These are phyloP conservation scores for Chromosphaera perkinsii DNA, from an alignment of 208 protist species.

Conservation along the genomic window DNA sequence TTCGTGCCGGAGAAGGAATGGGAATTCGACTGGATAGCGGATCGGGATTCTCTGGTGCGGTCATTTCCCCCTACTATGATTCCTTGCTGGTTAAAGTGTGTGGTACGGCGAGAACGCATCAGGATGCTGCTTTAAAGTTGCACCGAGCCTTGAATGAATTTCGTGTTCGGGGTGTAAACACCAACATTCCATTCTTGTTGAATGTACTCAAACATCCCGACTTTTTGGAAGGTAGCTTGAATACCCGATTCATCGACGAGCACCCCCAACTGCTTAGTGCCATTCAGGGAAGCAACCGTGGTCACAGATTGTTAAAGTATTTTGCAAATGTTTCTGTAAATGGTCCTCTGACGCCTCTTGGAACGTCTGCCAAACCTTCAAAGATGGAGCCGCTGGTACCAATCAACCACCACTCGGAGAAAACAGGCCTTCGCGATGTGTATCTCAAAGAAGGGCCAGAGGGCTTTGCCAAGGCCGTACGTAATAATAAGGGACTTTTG, in stretches of 20 bases:
- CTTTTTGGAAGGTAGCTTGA: constrained; percentile 43
- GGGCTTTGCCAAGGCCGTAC: constrained; percentile 52
- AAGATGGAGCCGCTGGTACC: constrained; percentile 3
- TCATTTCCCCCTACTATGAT: constrained; percentile 65
- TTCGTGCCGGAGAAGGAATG: constrained; percentile 50
- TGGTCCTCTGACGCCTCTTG: constrained; percentile 22
- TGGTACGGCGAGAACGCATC: constrained; percentile 32
- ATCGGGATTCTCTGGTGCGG: constrained; percentile 42
- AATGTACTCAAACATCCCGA: constrained; percentile 52
- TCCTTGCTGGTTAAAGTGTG: constrained; percentile 64
- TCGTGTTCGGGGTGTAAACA: constrained; percentile 56
- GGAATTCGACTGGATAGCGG: constrained; percentile 65
- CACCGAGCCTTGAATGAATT: constrained; percentile 52
- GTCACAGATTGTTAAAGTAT: constrained; percentile 50
- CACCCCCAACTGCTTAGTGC: constrained; percentile 48
- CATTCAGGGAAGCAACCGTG: too few species aligned
- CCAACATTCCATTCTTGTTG: constrained; percentile 64
- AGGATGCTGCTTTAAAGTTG: constrained; percentile 42
- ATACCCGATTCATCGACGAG: constrained; percentile 53
- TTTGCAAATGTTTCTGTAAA: constrained; percentile 32
- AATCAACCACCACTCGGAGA: not conserved
- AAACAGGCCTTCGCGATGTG: constrained; percentile 44
- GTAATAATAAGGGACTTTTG: constrained; percentile 2
- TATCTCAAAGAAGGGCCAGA: constrained; percentile 53
- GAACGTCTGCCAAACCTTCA: not conserved